Base-by-base conservation (phyloP, 768 basidiomycete genomes). In the Sarcomyxa edulis region DNA sequence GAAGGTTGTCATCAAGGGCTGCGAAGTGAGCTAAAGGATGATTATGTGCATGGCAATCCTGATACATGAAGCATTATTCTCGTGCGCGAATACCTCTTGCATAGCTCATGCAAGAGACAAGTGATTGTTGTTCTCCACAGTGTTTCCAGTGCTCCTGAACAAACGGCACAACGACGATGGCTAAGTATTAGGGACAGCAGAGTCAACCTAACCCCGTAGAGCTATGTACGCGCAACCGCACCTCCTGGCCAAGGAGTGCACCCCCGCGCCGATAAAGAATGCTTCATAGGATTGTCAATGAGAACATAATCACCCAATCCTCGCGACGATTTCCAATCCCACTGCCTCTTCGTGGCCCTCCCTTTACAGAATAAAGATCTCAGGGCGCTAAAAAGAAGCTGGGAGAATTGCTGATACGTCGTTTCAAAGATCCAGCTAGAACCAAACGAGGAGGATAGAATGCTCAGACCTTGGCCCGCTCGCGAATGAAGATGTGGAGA, bases 391-490 rank as follows among this genome's bases (percentile, higher is more conserved):
- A 51, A 43, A 47, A 48, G 48, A 19, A 28, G 51, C 48, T 47
- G 45, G 62, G 51, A 61, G 64, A 46, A 60, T 84, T 73, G 80
- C 81, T 81, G 79, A 78, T 84, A 74, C 72, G 76, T 59, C 69
- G 71, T 70, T 74, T 64, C 11, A 65, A 67, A 64, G 76, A 59
- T 72, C 66, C 81, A 48, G 73, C 76, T 69, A 76, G 74, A 65
- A 72, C 62, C 77, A 50, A 71, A 76, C 73, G 40, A 68, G 69
- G 71, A 71, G 74, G 76, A 75, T 74, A 43, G 52, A 76, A 77
- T 72, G 60, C 80, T 84, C 82, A 81, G 81, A 84, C 81, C 80
- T 84, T 84, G 68, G 74, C 81, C 83, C 79, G 81, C 79, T 83
- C 78, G 77, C 69, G 59, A 81, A 47, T 40, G 43, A 45, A 40